Evolutionary conservation across 345 rosid species (phyloP).

Genomic region (Corchorus olitorius): DNA sequence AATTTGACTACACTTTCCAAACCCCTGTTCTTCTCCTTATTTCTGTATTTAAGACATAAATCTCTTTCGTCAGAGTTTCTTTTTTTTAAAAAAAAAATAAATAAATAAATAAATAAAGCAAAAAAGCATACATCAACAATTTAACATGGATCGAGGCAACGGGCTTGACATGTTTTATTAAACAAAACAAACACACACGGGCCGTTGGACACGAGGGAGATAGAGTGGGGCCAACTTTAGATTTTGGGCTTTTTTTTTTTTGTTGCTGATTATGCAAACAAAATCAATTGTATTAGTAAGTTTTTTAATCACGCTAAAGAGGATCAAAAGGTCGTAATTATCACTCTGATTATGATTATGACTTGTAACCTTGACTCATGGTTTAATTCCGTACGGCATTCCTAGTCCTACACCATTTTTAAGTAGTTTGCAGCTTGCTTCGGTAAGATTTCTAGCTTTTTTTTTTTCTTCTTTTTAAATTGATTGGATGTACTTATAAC

Average conservation of each 20-base stretch:
- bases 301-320: no score
- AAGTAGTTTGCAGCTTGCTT: no score
- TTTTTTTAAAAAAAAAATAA: no score
- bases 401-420: no score
- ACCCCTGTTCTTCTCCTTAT: neutral
- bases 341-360: neutral
- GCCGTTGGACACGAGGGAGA: slow-evolving; percentile 6
- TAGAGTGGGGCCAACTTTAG: neutral
- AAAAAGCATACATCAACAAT: neutral
- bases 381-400: no score
- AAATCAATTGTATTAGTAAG: no score
- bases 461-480: no score
- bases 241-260: neutral
- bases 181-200: neutral
- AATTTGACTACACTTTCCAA: neutral
- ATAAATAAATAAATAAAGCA: no score
- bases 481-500: no score
- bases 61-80: neutral
- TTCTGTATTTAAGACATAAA: neutral
- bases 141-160: neutral
- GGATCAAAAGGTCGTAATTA: no score
- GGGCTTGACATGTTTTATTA: neutral
- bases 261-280: no score
- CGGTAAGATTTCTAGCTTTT: no score
- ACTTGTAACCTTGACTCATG: neutral